These are phyloP conservation scores for Phytophthora agathidicida DNA, from an alignment of 352 stramenopile species.

Conservation along the genomic window DNA sequence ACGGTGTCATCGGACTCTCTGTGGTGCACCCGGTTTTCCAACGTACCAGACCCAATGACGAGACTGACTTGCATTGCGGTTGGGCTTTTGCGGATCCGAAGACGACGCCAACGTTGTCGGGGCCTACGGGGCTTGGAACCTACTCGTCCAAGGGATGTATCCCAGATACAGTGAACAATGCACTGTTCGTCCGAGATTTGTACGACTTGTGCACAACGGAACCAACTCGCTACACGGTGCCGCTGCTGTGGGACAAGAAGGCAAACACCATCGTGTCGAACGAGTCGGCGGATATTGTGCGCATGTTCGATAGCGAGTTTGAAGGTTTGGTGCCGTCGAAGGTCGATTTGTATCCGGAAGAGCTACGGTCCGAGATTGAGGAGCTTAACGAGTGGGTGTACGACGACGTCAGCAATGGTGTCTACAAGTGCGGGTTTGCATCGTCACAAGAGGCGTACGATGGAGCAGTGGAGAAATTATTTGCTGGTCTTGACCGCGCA, in stretches of 20 bases:
- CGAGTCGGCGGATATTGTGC: slow-evolving; percentile 95
- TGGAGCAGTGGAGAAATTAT: slow-evolving; percentile 86
- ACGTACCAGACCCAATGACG: slow-evolving; percentile 64
- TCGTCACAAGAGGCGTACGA: slow-evolving; percentile 84
- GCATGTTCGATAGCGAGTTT: slow-evolving; percentile 95
- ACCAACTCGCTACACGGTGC: slow-evolving; percentile 92
- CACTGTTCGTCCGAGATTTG: slow-evolving; percentile 83
- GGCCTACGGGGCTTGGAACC: slow-evolving; percentile 34
- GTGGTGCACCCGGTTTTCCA: slow-evolving; percentile 79
- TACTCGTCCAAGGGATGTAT: slow-evolving; percentile 45
- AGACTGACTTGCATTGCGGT: slow-evolving; percentile 76
- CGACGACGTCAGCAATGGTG: slow-evolving; percentile 91
- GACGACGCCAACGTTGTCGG: slow-evolving; percentile 38
- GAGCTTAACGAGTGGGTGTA: slow-evolving; percentile 93
- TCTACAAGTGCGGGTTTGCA: slow-evolving; percentile 83
- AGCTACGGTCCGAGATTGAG: slow-evolving; percentile 81
- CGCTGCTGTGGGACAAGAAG: slow-evolving; percentile 95
- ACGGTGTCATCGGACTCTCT: slow-evolving; percentile 88
- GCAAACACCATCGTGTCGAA: slow-evolving; percentile 95
- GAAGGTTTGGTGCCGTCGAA: slow-evolving; percentile 75
- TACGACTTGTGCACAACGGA: slow-evolving; percentile 78
- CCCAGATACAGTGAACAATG: slow-evolving; percentile 69
- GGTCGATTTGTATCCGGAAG: slow-evolving; percentile 89
- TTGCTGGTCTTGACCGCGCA: slow-evolving; percentile 78
- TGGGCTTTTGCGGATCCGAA: slow-evolving; percentile 84